These are phyloP conservation scores for Pleurotus salmoneostramineus DNA, from an alignment of 768 basidiomycete species.

Conservation along the genomic window DNA sequence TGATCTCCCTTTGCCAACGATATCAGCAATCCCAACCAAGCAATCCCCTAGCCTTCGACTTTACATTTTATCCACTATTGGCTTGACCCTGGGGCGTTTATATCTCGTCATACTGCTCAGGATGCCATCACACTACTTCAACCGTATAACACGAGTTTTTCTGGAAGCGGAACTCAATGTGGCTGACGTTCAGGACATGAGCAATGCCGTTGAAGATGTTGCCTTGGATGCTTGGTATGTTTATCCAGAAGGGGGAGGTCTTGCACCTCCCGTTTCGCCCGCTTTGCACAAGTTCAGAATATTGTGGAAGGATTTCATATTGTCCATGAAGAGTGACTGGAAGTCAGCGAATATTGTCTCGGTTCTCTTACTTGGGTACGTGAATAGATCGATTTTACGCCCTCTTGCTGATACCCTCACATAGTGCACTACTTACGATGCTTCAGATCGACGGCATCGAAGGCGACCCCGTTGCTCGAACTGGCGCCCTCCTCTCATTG, in stretches of 20 bases:
- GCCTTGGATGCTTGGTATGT: not conserved
- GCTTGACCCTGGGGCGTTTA: constrained; percentile 23
- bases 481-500: constrained; percentile 52
- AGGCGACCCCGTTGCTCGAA: constrained; percentile 51
- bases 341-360: constrained; percentile 53
- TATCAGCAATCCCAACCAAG: too few species aligned
- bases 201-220: not conserved
- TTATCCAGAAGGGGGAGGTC: not conserved
- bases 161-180: constrained; percentile 62
- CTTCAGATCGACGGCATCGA: constrained; percentile 35
- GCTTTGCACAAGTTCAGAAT: constrained; percentile 45
- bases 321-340: constrained; percentile 51
- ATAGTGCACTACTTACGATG: constrained; percentile 30
- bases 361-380: constrained; percentile 28
- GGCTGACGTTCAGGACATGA: constrained; percentile 38
- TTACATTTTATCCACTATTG: constrained; percentile 22
- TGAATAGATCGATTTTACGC: not conserved
- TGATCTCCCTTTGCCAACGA: too few species aligned
- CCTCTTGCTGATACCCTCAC: not conserved
- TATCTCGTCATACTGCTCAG: constrained; percentile 45
- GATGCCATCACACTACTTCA: constrained; percentile 65
- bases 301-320: constrained; percentile 55
- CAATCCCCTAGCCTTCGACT: too few species aligned
- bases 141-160: constrained; percentile 64
- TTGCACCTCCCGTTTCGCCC: constrained; percentile 28